phyloP scores from a whole-genome alignment of 768 basidiomycete genomes.

The Suillus sp. region DNA sequence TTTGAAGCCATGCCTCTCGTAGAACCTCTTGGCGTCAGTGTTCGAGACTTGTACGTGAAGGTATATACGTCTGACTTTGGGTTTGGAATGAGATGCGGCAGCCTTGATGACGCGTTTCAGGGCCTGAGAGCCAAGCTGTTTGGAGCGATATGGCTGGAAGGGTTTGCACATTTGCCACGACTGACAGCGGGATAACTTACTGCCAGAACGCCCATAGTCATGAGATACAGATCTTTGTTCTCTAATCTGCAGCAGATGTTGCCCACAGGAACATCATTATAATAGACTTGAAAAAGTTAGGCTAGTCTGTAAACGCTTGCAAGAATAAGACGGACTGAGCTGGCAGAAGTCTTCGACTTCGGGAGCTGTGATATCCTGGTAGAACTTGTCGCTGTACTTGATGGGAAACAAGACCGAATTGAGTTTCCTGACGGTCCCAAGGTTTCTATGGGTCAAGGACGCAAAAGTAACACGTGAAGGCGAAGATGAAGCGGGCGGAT shows the following conservation, averaged over 20 bases:
- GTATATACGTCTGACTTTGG: constrained; percentile 69
- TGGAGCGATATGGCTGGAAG: constrained; percentile 74
- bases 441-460: constrained; percentile 76
- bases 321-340: constrained; percentile 61
- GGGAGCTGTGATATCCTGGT: constrained; percentile 71
- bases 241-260: constrained; percentile 87
- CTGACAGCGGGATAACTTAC: constrained; percentile 46
- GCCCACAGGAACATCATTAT: constrained; percentile 91
- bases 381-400: constrained; percentile 88
- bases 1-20: constrained; percentile 80
- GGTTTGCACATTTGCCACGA: constrained; percentile 21
- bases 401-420: constrained; percentile 86
- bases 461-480: constrained; percentile 64
- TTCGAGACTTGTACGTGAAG: constrained; percentile 91
- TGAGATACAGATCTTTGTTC: constrained; percentile 66
- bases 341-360: constrained; percentile 88
- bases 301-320: constrained; percentile 12
- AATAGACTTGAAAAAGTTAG: constrained; percentile 63
- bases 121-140: constrained; percentile 71
- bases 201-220: constrained; percentile 91
- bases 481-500: constrained; percentile 21
- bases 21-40: constrained; percentile 73
- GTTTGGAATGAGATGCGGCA: constrained; percentile 58
- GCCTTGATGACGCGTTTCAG: constrained; percentile 68
- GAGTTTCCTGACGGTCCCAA: constrained; percentile 66